Conservation (phyloP, 805 yeast genomes). For the Lachancea nothofagi region DNA sequence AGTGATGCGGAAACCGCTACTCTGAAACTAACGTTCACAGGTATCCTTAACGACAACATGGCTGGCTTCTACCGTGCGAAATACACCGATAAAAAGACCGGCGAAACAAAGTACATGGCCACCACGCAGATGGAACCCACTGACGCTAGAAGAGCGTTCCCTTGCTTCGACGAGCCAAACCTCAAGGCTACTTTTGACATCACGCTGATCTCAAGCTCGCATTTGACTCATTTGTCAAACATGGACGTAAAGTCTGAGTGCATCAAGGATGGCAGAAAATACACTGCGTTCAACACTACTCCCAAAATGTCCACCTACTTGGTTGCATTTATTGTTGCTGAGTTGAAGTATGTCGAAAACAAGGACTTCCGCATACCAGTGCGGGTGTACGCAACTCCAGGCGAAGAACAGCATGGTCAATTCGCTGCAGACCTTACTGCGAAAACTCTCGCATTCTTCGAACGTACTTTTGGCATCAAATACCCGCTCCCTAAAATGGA, state of each 20-base stretch:
- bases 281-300: slow-evolving; percentile 63
- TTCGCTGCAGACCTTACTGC: slow-evolving; percentile 73
- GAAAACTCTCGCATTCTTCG: slow-evolving; percentile 68
- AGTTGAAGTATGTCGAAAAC: slow-evolving; percentile 66
- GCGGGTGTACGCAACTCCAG: slow-evolving; percentile 76
- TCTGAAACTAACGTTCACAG: slow-evolving; percentile 50
- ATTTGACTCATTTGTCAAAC: slow-evolving; percentile 59
- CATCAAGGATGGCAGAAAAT: slow-evolving; percentile 43
- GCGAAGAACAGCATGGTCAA: slow-evolving; percentile 62
- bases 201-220: slow-evolving; percentile 50
- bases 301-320: slow-evolving; percentile 82
- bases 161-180: slow-evolving; percentile 81
- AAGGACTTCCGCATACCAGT: slow-evolving; percentile 66
- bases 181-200: slow-evolving; percentile 69
- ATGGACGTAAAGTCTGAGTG: slow-evolving; percentile 56
- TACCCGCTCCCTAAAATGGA: slow-evolving; percentile 80
- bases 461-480: slow-evolving; percentile 63
- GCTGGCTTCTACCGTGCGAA: slow-evolving; percentile 75
- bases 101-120: slow-evolving; percentile 64
- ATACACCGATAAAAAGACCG: slow-evolving; percentile 51
- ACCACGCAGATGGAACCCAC: slow-evolving; percentile 86
- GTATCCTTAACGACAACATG: slow-evolving; percentile 70
- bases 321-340: slow-evolving; percentile 80
- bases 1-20: slow-evolving; percentile 33
- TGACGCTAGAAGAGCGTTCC: slow-evolving; percentile 83